Conservation (phyloP, 2,329 filamentous ascomycete genomes). For the Fusarium sp. region DNA sequence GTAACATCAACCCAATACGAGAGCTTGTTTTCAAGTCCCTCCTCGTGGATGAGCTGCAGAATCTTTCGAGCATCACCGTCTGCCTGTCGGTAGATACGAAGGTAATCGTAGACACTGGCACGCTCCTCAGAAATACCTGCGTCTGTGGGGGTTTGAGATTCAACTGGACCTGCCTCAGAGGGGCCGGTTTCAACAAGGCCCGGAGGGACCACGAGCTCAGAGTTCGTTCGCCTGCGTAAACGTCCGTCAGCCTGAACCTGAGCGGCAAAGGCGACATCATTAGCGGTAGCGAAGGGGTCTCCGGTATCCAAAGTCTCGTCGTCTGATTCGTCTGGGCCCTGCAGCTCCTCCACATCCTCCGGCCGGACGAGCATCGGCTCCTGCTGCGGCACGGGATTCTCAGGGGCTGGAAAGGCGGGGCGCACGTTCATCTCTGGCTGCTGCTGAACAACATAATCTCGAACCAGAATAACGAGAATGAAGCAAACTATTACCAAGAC, state of each 20-base stretch:
- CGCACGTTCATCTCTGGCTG: constrained; percentile 91
- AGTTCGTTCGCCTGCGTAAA: constrained; percentile 22
- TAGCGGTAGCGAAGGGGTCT: constrained; percentile 20
- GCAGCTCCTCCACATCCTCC: constrained; percentile 35
- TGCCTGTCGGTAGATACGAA: constrained; percentile 67
- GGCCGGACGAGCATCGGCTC: constrained; percentile 39
- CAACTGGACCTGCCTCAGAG: constrained; percentile 1
- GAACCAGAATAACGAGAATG: constrained; percentile 94
- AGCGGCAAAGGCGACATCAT: constrained; percentile 18
- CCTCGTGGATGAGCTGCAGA: constrained; percentile 68
- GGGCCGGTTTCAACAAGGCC: constrained; percentile 16
- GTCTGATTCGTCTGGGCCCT: constrained; percentile 43
- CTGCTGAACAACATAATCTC: constrained; percentile 98
- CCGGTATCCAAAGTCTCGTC: constrained; percentile 47
- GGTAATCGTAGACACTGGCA: constrained; percentile 48
- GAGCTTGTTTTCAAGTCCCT: constrained; percentile 67
- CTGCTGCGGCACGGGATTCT: constrained; percentile 43
- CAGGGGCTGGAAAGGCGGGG: constrained; percentile 65
- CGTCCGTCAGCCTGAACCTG: constrained; percentile 22
- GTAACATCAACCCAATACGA: constrained; percentile 68
- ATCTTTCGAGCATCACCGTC: constrained; percentile 68
- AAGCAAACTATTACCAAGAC: constrained; percentile 91
- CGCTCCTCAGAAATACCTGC: constrained; percentile 23
- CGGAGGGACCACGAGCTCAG: constrained; percentile 13
- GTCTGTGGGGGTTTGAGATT: neutral